phyloP scores from a whole-genome alignment of 768 basidiomycete species.

The Russula abietina region DNA sequence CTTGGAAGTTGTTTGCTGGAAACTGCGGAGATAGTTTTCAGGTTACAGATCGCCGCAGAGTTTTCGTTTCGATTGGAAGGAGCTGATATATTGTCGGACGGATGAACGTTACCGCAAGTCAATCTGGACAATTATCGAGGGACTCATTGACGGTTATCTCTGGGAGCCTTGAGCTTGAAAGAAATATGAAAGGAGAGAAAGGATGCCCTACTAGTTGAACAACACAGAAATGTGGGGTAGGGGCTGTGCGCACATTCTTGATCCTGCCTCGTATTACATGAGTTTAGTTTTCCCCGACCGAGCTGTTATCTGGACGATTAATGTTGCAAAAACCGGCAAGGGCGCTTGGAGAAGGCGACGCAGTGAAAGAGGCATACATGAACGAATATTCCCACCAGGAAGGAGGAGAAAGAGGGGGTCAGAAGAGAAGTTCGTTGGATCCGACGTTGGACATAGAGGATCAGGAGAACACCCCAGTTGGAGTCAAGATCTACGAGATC shows the following conservation, averaged over 20 bases:
- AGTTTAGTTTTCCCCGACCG: constrained; percentile 10
- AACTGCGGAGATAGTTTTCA: constrained; percentile 10
- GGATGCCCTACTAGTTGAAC: constrained; percentile 14
- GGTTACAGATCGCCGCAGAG: constrained; percentile 8
- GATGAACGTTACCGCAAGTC: constrained; percentile 11
- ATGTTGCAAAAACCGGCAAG: constrained; percentile 16
- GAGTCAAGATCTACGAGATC: constrained; percentile 18
- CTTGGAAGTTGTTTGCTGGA: constrained; percentile 17
- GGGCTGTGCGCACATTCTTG: background rate
- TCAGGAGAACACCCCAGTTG: constrained; percentile 16
- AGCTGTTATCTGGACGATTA: constrained; percentile 15
- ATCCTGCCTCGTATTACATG: background rate
- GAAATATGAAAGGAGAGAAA: constrained; percentile 3
- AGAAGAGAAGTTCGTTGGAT: constrained; percentile 24
- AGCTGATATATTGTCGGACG: constrained; percentile 9
- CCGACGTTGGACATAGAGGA: constrained; percentile 22
- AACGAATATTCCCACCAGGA: constrained; percentile 25
- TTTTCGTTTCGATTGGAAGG: constrained; percentile 8
- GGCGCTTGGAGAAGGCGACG: constrained; percentile 18
- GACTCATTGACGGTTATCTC: constrained; percentile 16
- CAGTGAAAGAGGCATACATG: constrained; percentile 24
- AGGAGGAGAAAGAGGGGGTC: constrained; percentile 22
- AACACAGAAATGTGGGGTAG: constrained; percentile 18
- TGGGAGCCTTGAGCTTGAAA: background rate
- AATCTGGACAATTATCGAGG: constrained; percentile 18